Base-by-base conservation (phyloP, 2,329 filamentous ascomycete genomes). In the Phaeosphaeria sp. region DNA sequence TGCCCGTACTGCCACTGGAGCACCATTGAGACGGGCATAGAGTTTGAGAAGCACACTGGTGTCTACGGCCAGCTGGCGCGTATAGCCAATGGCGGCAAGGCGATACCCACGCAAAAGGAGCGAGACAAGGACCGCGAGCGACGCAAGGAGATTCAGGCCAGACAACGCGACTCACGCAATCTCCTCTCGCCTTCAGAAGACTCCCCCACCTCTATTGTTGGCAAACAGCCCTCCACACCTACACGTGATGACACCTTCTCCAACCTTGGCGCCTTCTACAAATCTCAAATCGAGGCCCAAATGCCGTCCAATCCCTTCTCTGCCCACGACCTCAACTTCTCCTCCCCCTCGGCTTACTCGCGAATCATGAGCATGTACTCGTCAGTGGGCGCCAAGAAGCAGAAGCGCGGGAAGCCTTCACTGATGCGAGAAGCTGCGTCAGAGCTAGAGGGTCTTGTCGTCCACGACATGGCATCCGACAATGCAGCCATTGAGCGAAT, bases 1-100 rank as follows among this genome's bases (percentile, higher is more conserved):
- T 99, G 95, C 80, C 87, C 89, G 51, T 96, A 96, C 78, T 99
- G 95, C 81, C 89, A 91, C 76, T 99, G 95, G 95, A 92, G 87
- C 62, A 94, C 93, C 1, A 85, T 90, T 52, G 95, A 99, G 73
- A 91, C 96, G 43, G 92, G 90, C 39, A 89, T 99, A 76, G 88
- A 91, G 69, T 96, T 99, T 73, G 92, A 94, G 70, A 93, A 94
- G 68, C 88, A 91, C 10, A 95, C 91, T 58, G 92, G 92, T 60
- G 93, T 99, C 60, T 89, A 91, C 64, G 84, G 85, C 25, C 95
- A 99, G 74, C 81, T 97, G 9, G 81, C 89, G 39, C 90, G 89
- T 67, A 78, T 95, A 55, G 87, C 87, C 2, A 82, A 84, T 63
- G 76, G 79, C 27, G 76, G 79, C 42, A 74, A 75, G 49, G 69